Conservation (phyloP, 148 eudicot species). For the Persicaria maculosa region DNA sequence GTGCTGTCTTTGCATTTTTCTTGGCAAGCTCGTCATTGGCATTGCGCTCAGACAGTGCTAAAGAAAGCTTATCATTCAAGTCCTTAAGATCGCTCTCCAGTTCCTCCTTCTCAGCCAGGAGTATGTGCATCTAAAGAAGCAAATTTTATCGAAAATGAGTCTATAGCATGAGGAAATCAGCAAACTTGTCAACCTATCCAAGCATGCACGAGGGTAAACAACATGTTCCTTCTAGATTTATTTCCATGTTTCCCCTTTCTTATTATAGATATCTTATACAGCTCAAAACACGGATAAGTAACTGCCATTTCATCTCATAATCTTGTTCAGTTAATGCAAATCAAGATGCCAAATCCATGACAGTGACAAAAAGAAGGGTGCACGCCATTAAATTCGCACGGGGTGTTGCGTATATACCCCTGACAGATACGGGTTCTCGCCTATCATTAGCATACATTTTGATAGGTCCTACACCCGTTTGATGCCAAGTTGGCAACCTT, state of each 20-base stretch:
- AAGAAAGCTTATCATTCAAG: constrained; percentile 55
- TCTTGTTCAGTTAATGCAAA: neutral
- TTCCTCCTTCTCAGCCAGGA: constrained; percentile 50
- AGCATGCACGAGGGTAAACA: neutral
- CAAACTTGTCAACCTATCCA: neutral
- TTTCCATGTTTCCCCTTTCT: no score
- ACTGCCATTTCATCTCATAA: no score
- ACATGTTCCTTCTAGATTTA: no score
- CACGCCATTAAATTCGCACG: neutral
- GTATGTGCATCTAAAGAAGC: constrained; percentile 37
- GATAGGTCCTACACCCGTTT: neutral
- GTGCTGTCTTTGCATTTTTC: constrained; percentile 71
- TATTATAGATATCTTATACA: neutral
- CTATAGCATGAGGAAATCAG: neutral
- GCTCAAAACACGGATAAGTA: no score
- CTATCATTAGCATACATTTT: neutral
- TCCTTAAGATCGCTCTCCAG: constrained; percentile 46
- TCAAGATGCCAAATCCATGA: neutral
- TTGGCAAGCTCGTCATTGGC: constrained; percentile 59
- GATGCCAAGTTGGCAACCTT: constrained; percentile 6
- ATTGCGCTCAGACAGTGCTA: constrained; percentile 49
- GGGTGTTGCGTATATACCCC: neutral
- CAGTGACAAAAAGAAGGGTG: neutral
- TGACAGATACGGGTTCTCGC: neutral
- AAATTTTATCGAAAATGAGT: neutral